Evolutionary conservation across 495 filamentous ascomycete genomes (phyloP), one percentile per base, ranked within the genome.

Genomic region (Penicillium lagena): DNA sequence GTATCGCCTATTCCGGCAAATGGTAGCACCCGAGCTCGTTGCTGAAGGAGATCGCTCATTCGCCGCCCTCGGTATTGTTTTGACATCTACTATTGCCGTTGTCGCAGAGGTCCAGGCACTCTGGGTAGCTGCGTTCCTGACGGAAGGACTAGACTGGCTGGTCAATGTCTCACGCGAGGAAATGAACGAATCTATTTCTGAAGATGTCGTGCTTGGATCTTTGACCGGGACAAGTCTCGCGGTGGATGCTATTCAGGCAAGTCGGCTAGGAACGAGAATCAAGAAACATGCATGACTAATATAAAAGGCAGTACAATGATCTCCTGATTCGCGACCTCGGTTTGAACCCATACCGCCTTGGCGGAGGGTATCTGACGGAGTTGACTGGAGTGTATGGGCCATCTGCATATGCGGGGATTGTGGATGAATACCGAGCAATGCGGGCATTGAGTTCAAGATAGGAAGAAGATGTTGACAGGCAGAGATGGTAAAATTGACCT

Each of bases 61-160:
- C 40, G 82, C 77, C 7, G 80, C 82, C 42, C 57, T 75, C 1
- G 85, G 84, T 2, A 62, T 73, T 7, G 47, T 85, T 5, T 62
- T 75, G 30, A 75, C 73, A 41, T 77, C 83, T 29, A 68, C 72
- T 9, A 77, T 78, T 31, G 59, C 73, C 7, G 61, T 78, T 3
- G 68, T 78, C 4, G 77, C 82, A 0, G 80, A 88, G 46, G 60
- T 76, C 3, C 82, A 87, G 47, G 80, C 78, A 5, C 65, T 89
- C 7, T 90, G 84, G 86, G 74, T 82, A 12, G 69, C 68, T 32
- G 80, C 80, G 0, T 88, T 76, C 42, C 41, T 83, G 0, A 63
- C 51, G 0, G 60, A 53, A 2, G 51, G 42, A 7, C 46, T 63
- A 1, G 59, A 62, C 17, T 9, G 13, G 6, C 37, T 62, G 56